Base-by-base conservation (phyloP, 2,329 filamentous ascomycete species). In the Penicillium corylophilum region DNA sequence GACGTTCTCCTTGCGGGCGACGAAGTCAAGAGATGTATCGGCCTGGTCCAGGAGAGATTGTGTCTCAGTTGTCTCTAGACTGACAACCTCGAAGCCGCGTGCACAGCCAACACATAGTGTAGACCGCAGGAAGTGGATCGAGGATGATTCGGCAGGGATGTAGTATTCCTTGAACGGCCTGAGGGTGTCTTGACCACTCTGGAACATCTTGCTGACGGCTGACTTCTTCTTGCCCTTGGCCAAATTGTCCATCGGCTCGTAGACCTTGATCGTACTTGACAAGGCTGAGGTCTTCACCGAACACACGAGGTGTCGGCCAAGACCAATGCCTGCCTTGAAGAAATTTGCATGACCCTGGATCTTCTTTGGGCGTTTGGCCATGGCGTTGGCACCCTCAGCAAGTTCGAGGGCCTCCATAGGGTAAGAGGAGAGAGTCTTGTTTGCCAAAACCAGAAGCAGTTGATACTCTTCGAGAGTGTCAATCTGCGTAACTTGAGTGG, bases 141-240 rank as follows among this genome's bases (percentile, higher is more conserved):
- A 96, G 4, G 90, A 93, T n/a, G 93, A 95, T 77, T 99, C 94
- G 6, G 92, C 94, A 0, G 94, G 94, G 55, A 99, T 96, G 74
- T 99, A 99, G 67, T 96, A 97, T 77, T 99, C 94, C 81, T 96
- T 96, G 80, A 95, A 96, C 12, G 93, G 90, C 74, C 95, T 95
- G 57, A 99, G 82, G 63, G 96, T 90, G 71, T 99, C 94, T 70
- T 96, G 92, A 8, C 91, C 90, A 60, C 83, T 86, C 55, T 90
- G 90, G 75, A 99, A 93, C 86, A 99, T 95, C 76, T 95, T 96
- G 61, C 89, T 87, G 54, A 99, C 86, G 16, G 94, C 93, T 65
- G 92, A 94, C 70, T 96, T 95, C 77, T 95, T 96, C 78, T 94
- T 95, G 52, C 89, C 90, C 77, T 92, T 94, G 48, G 88, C 87